Evolutionary conservation across 495 filamentous ascomycete species (phyloP), one percentile per base, ranked within the genome.

Genomic region (Podospora anserina): DNA sequence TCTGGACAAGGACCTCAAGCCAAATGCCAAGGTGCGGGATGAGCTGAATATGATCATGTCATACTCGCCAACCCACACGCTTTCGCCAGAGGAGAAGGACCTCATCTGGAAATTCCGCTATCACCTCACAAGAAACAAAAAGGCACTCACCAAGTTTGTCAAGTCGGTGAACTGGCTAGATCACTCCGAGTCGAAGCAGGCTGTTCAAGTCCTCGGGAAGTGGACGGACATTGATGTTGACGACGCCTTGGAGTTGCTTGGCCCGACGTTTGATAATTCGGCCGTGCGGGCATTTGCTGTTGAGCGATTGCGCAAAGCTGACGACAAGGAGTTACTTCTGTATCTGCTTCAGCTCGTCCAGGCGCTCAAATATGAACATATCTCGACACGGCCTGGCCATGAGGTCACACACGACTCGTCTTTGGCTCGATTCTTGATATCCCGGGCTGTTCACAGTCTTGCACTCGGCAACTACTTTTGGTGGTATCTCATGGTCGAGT

Each of bases 151-250:
- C 26, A 99, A 99, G 73, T 97, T 99, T 70, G 92, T 97, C 72
- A 98, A 98, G 78, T 96, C 92, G 1, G 94, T 97, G 49, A 90
- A 92, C 65, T 99, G 95, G 95, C 87, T 87, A 19, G 94, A 98
- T 76, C 82, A 82, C n/a, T 87, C 88, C 58, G 95, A 99, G 82
- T 85, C 90, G 27, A 89, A 89, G 61, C 92, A 97, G 79, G 94
- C 94, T 7, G 91, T 94, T 9, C 91, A 93, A 65, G 87, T 99
- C 5, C 84, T 99, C 15, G 87, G 91, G 0, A 94, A 93, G 76
- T 99, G 95, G 95, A 96, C 92, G 0, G 94, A 97, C 63, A 95
- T 98, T 67, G 96, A 98, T 72, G 91, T 98, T 19, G 96, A 98
- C 74, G 95, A 97, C 81, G 95, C 96, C 28, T 82, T 99, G 69